Base-by-base conservation (phyloP, 805 yeast genomes). In the Yarrowia porcina region DNA sequence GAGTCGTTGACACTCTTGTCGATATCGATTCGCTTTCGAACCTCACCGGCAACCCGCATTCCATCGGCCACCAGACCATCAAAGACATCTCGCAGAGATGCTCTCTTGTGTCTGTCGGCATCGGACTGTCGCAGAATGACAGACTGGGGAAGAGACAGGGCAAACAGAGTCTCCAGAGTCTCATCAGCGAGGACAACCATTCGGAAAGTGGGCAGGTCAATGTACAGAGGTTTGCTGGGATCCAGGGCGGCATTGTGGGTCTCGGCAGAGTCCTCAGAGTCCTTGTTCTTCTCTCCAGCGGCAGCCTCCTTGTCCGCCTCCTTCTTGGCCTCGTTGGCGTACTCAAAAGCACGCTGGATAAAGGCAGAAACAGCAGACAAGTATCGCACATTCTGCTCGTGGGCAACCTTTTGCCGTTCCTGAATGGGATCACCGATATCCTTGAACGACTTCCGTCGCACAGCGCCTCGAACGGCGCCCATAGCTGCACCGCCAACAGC, bases 101-200 rank as follows among this genome's bases (percentile, higher is more conserved):
- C 35, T 15, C 59, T 21, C 33, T 44, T 59, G 41, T 42, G 25
- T 17, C 17, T 23, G 17, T 44, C 63, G 25, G 41, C 41, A 6
- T 42, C 52, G 7, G 44, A 32, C 21, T 59, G 63, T 18, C 63
- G 41, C 18, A 44, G 33, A 81, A 69, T 83, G 59, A 89, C 80
- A 0, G 93, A 82, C n/a, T 78, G 73, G 63, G 88, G 80, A 33
- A 90, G 76, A 0, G 91, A 87, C 25, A 79, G 77, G 13, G 89
- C 80, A 75, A 94, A 94, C 65, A 93, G 84, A 41, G 88, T 77
- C 73, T 94, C 98, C 68, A 90, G 88, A 0, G 97, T 89, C 70
- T 91, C 98, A 72, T 92, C 97, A 0, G 98, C 97, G 6, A 93
- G 77, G 6, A 94, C 77, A 1, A 94, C 96, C 99, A 93, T 93